These are phyloP conservation scores for Dioscorea alata DNA, from an alignment of 106 monocot species.

Conservation along the genomic window DNA sequence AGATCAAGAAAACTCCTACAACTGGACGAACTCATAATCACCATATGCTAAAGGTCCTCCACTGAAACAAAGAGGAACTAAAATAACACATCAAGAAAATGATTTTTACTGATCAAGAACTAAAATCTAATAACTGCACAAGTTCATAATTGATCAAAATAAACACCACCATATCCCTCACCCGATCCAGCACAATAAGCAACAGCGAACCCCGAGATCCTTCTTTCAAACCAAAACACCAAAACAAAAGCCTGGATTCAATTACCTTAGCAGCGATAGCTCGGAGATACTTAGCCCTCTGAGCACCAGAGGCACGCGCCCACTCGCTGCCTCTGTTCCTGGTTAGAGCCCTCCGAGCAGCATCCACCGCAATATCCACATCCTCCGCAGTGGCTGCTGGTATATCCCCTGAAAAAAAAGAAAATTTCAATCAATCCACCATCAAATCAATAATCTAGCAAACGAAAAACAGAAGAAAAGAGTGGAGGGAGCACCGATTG, in stretches of 20 bases:
- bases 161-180: too few relatives aligned
- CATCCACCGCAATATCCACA: constrained; percentile 81
- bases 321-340: constrained; percentile 88
- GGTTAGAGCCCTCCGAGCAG: constrained; percentile 66
- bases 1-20: too few relatives aligned
- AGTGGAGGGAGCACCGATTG: constrained; percentile 45
- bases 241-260: neutral
- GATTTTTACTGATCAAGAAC: neutral
- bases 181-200: neutral
- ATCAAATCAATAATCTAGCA: neutral
- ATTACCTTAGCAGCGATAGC: constrained; percentile 87
- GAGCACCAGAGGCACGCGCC: constrained; percentile 76
- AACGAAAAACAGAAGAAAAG: neutral
- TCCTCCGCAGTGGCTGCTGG: constrained; percentile 92
- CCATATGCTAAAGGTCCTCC: too few relatives aligned
- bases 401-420: constrained; percentile 52
- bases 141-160: neutral
- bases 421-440: neutral
- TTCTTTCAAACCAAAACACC: neutral
- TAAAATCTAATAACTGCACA: neutral
- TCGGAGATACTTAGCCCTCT: constrained; percentile 87
- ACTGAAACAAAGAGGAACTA: too few relatives aligned
- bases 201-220: neutral
- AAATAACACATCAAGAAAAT: neutral
- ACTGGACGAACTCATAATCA: neutral